Evolutionary conservation across 352 stramenopile species (phyloP).

Genomic region (Globisporangium alternatum): DNA sequence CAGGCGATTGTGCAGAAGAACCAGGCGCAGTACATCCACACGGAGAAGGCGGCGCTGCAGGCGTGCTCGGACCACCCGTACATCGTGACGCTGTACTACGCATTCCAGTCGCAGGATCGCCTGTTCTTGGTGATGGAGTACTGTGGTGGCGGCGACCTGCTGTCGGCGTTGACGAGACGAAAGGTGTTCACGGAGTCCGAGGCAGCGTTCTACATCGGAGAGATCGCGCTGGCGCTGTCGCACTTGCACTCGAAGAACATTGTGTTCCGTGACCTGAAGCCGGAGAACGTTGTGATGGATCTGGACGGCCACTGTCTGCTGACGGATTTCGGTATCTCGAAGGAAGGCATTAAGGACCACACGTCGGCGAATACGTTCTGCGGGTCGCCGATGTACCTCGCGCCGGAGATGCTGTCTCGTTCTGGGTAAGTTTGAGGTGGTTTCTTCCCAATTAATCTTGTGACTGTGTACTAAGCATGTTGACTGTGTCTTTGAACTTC

Average conservation of each 20-base stretch:
- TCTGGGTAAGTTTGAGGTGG: constrained; percentile 35
- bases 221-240: constrained; percentile 77
- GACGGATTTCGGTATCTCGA: constrained; percentile 87
- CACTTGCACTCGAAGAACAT: constrained; percentile 88
- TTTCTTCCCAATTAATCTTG: neutral
- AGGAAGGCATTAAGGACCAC: constrained; percentile 85
- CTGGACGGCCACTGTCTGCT: constrained; percentile 77
- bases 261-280: constrained; percentile 86
- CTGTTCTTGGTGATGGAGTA: constrained; percentile 89
- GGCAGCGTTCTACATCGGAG: constrained; percentile 82
- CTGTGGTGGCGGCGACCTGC: constrained; percentile 73
- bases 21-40: constrained; percentile 86
- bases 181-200: constrained; percentile 80
- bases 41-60: constrained; percentile 78
- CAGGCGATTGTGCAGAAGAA: constrained; percentile 88
- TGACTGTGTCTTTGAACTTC: neutral
- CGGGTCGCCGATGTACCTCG: constrained; percentile 84
- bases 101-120: constrained; percentile 82
- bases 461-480: neutral
- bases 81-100: constrained; percentile 83
- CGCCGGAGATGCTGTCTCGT: constrained; percentile 78
- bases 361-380: constrained; percentile 86
- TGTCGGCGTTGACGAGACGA: constrained; percentile 70
- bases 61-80: constrained; percentile 85
- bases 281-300: constrained; percentile 86